A percentile compares a stretch with the other conserved stretches of the same genome.
These are phyloP conservation scores for Tuber calosporum DNA, from an alignment of 495 filamentous ascomycete species.

Conservation along the genomic window DNA sequence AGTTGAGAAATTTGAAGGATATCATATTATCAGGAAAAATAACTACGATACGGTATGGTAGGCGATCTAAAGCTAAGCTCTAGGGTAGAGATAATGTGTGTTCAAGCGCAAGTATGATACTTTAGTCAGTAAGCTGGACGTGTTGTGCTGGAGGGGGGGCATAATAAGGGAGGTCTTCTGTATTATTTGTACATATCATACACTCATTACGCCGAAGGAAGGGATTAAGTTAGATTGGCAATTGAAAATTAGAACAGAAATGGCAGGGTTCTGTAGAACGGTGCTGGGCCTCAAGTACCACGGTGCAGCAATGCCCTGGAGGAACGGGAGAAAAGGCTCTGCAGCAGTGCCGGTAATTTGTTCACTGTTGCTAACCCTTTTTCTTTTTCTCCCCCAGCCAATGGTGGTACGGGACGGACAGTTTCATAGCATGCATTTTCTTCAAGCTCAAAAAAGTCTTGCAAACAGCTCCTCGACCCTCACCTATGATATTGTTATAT, in stretches of 20 bases:
- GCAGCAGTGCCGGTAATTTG: background rate
- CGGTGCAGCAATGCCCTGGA: background rate
- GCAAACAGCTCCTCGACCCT: background rate
- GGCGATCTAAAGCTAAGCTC: background rate
- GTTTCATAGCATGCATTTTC: background rate
- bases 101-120: background rate
- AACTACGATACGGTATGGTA: too few relatives aligned
- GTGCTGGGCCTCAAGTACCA: background rate
- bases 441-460: background rate
- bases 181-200: background rate
- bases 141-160: background rate
- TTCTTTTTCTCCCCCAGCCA: too few relatives aligned
- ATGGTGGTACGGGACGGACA: background rate
- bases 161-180: background rate
- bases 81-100: background rate
- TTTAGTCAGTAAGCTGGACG: background rate
- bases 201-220: background rate
- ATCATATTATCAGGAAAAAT: too few relatives aligned
- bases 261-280: background rate
- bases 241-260: background rate
- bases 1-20: background rate
- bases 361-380: background rate
- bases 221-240: background rate
- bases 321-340: background rate
- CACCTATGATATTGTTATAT: background rate